Percentiles rank a stretch among this genome's conserved stretches.
Evolutionary conservation across 2,329 filamentous ascomycete genomes (phyloP).

Genomic region (Ophiostoma pallidulum): DNA sequence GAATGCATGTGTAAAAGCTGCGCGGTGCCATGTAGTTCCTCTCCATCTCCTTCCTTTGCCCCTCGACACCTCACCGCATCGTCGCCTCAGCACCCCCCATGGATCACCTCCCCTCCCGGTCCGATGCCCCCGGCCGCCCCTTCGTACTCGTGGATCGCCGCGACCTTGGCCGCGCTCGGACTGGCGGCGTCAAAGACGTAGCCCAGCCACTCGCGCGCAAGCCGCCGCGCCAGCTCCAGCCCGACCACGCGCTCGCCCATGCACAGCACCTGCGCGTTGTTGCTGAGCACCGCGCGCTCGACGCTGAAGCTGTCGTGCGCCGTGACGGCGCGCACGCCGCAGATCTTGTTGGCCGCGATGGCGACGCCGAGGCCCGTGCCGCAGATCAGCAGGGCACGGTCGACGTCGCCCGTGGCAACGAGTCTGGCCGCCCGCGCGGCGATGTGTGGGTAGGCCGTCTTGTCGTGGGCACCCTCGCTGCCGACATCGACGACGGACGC

Average conservation of each 20-base stretch:
- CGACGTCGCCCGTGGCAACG: slow-evolving; percentile 15
- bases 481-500: slow-evolving; percentile 64
- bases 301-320: slow-evolving; percentile 81
- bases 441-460: slow-evolving; percentile 72
- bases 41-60: no score
- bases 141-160: slow-evolving; percentile 26
- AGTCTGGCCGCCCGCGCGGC: slow-evolving; percentile 25
- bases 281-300: slow-evolving; percentile 70
- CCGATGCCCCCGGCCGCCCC: slow-evolving; percentile 20
- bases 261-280: slow-evolving; percentile 80
- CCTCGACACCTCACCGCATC: no score
- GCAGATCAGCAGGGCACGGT: slow-evolving; percentile 69
- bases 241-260: slow-evolving; percentile 79
- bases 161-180: slow-evolving; percentile 48
- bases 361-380: slow-evolving; percentile 81
- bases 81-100: background rate
- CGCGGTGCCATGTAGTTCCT: no score
- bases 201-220: slow-evolving; percentile 76
- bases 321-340: slow-evolving; percentile 75
- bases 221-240: slow-evolving; percentile 64
- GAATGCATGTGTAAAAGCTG: no score
- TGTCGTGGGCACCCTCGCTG: slow-evolving; percentile 55
- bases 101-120: background rate
- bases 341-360: slow-evolving; percentile 82
- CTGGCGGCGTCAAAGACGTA: slow-evolving; percentile 63